Percentiles rank a stretch among this genome's conserved stretches.
phyloP scores from a whole-genome alignment of 257 asterid species.

The Penstemon newberryi region DNA sequence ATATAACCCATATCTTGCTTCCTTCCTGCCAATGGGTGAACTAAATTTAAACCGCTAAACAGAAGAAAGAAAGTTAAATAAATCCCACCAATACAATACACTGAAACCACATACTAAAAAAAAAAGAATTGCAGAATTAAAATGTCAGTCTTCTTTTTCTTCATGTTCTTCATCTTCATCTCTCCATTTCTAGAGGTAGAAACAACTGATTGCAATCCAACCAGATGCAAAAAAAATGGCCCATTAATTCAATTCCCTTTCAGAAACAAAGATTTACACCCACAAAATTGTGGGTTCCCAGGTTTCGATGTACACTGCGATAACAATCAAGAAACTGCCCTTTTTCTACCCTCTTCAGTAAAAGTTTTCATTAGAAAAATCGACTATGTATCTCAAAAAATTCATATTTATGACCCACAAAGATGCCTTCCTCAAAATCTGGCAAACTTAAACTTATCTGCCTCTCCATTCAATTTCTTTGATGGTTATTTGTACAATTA shows the following conservation, averaged over 20 bases:
- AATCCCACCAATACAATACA: too few relatives aligned
- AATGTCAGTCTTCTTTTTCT: neutral
- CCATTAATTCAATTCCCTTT: conserved; percentile 51
- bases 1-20: too few relatives aligned
- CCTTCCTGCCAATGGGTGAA: too few relatives aligned
- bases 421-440: conserved; percentile 23
- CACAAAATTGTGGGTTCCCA: conserved; percentile 39
- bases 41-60: too few relatives aligned
- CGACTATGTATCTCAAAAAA: conserved; percentile 12
- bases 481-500: neutral
- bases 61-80: too few relatives aligned
- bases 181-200: neutral
- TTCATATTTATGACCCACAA: conserved; percentile 13
- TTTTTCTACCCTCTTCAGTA: conserved; percentile 32
- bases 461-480: conserved; percentile 26
- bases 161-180: neutral
- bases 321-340: conserved; percentile 23
- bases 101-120: too few relatives aligned
- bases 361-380: conserved; percentile 20
- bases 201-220: conserved; percentile 35
- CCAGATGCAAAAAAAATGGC: conserved; percentile 41
- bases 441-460: conserved; percentile 23
- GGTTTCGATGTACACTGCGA: conserved; percentile 43
- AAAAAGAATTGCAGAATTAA: neutral
- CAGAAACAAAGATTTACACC: conserved; percentile 33